phyloP scores from a whole-genome alignment of 345 rosid species.

The Brassica napus region DNA sequence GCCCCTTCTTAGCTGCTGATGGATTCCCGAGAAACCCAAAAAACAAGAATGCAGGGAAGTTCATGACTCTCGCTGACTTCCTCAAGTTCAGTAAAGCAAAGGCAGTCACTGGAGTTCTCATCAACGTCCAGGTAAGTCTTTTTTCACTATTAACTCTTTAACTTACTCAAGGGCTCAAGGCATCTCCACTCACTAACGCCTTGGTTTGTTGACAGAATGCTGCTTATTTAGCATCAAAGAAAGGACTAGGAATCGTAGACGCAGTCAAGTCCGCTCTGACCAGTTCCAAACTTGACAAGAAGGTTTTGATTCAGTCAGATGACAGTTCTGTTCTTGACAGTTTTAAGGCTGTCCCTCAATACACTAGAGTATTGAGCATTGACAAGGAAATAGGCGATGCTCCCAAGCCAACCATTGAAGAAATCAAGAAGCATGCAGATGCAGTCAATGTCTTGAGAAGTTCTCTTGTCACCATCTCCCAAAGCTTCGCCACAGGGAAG shows the following conservation, averaged over 20 bases:
- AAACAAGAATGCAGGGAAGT: conserved; percentile 64
- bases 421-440: conserved; percentile 71
- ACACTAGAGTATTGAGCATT: conserved; percentile 58
- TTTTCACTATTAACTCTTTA: not conserved
- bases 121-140: conserved; percentile 62
- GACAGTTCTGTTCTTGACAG: conserved; percentile 68
- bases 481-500: conserved; percentile 44
- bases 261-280: conserved; percentile 52
- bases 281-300: conserved; percentile 66
- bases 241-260: conserved; percentile 63
- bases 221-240: conserved; percentile 78
- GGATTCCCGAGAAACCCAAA: conserved; percentile 61
- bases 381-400: conserved; percentile 53
- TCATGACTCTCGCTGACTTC: conserved; percentile 60
- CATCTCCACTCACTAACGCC: not conserved
- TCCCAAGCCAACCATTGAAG: conserved; percentile 51
- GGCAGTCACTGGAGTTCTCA: conserved; percentile 69
- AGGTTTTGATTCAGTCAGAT: conserved; percentile 72
- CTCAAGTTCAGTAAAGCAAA: conserved; percentile 72
- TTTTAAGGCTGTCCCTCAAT: conserved; percentile 48
- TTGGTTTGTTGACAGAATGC: conserved; percentile 57
- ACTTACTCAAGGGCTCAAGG: not conserved
- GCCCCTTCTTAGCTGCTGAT: conserved; percentile 46
- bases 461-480: conserved; percentile 40
- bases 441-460: conserved; percentile 53